Conservation (phyloP, 352 stramenopile genomes). For the Phytopythium cucurbitacearum region DNA sequence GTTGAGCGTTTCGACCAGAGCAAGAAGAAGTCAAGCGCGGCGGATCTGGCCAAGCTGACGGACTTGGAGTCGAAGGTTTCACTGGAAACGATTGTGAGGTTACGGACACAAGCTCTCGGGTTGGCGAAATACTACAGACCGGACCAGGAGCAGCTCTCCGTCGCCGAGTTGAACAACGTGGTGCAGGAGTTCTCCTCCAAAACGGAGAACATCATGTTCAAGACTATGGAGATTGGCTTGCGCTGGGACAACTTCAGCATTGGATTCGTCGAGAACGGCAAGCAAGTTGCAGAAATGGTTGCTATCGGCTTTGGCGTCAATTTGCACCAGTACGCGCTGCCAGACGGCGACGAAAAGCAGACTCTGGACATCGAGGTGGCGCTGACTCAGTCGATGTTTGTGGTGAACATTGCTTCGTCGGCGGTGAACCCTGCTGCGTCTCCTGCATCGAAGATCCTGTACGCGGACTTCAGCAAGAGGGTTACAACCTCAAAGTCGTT, state of each 20-base stretch:
- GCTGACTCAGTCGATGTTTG: conserved; percentile 44
- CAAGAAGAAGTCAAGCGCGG: conserved; percentile 30
- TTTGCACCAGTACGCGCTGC: conserved; percentile 31
- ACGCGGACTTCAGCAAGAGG: conserved; percentile 43
- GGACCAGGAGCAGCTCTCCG: conserved; percentile 32
- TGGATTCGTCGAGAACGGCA: conserved; percentile 33
- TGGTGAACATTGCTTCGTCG: conserved; percentile 39
- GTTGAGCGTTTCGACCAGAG: conserved; percentile 39
- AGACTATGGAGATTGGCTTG: conserved; percentile 42
- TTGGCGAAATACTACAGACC: conserved; percentile 39
- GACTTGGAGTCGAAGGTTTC: conserved; percentile 38
- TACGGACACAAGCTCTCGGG: conserved; percentile 32
- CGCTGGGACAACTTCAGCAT: conserved; percentile 54
- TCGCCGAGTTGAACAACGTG: conserved; percentile 32
- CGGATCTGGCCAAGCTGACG: conserved; percentile 16
- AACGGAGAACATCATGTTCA: conserved; percentile 50
- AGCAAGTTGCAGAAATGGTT: conserved; percentile 45
- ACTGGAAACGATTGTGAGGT: conserved; percentile 41
- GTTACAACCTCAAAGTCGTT: conserved; percentile 18
- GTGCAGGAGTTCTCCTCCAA: conserved; percentile 35
- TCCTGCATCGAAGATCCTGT: conserved; percentile 46
- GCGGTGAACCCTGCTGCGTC: conserved; percentile 21
- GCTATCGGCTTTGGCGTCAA: conserved; percentile 49
- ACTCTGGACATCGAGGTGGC: conserved; percentile 47
- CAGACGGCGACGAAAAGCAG: conserved; percentile 35